A percentile compares a stretch with the other conserved stretches of the same genome.
Evolutionary conservation across 2,329 filamentous ascomycete genomes (phyloP).

Genomic region (Diaporthe capsici): DNA sequence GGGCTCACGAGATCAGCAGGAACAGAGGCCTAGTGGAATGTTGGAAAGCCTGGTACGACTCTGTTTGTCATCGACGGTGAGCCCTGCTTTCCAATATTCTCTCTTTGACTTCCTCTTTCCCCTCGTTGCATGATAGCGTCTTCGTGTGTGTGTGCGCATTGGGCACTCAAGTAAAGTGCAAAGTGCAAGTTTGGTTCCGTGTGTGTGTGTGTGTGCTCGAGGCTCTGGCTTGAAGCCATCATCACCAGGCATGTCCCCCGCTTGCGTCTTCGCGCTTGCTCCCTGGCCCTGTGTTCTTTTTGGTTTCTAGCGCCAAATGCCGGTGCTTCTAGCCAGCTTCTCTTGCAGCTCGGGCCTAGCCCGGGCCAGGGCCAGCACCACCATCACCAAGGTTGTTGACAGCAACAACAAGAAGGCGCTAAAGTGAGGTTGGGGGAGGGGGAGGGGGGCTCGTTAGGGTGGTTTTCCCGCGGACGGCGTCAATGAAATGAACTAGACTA

Average conservation of each 20-base stretch:
- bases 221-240: conserved; percentile 30
- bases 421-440: background rate
- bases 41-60: background rate
- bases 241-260: conserved; percentile 5
- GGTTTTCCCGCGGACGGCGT: conserved; percentile 12
- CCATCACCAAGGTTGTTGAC: background rate
- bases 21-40: background rate
- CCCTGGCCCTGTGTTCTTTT: background rate
- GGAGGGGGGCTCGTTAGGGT: background rate
- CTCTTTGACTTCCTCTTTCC: background rate
- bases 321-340: conserved; percentile 33
- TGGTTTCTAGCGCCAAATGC: conserved; percentile 32
- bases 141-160: background rate
- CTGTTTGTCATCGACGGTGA: conserved; percentile 24
- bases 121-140: conserved; percentile 10
- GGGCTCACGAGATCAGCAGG: conserved; percentile 22
- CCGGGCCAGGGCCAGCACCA: background rate
- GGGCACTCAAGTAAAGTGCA: conserved; percentile 1
- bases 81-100: background rate
- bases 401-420: conserved; percentile 5
- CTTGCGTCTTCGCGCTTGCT: background rate
- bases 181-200: background rate
- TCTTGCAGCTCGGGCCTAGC: conserved; percentile 23
- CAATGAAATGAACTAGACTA: background rate
- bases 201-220: background rate